Evolutionary conservation across 169 alveolate genomes (phyloP).

Genomic region (Toxoplasma gondii): DNA sequence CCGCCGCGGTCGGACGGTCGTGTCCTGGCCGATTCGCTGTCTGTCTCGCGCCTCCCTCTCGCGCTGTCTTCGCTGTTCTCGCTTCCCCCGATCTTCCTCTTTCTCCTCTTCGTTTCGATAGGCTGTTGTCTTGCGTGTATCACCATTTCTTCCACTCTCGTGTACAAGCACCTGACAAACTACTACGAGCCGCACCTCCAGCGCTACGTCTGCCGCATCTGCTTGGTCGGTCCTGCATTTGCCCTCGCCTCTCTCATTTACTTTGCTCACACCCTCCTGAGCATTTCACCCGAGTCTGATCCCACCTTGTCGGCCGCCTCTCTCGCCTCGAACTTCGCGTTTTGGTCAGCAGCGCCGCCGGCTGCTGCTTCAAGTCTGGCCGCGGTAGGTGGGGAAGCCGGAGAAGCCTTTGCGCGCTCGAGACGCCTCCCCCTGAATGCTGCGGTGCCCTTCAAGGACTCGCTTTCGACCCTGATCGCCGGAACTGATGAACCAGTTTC

Average conservation of each 20-base stretch:
- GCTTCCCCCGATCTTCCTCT: constrained; percentile 7
- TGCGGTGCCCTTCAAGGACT: too few relatives aligned
- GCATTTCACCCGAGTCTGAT: not conserved
- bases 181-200: constrained; percentile 53
- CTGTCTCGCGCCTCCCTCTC: too few relatives aligned
- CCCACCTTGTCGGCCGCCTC: not conserved
- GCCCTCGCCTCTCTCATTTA: constrained; percentile 41
- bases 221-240: constrained; percentile 32
- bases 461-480: too few relatives aligned
- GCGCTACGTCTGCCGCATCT: constrained; percentile 49
- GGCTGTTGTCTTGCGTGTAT: not conserved
- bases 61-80: not conserved
- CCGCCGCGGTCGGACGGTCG: too few relatives aligned
- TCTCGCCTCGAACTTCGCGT: not conserved
- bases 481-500: too few relatives aligned
- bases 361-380: too few relatives aligned
- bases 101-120: not conserved
- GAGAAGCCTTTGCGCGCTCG: too few relatives aligned
- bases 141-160: not conserved
- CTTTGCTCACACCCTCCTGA: constrained; percentile 18
- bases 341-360: not conserved
- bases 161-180: constrained; percentile 28
- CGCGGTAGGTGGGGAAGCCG: too few relatives aligned
- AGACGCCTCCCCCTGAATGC: too few relatives aligned
- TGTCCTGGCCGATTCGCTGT: too few relatives aligned